Base-by-base conservation (phyloP, 2,329 filamentous ascomycete species). In the Aschersonia sp. region DNA sequence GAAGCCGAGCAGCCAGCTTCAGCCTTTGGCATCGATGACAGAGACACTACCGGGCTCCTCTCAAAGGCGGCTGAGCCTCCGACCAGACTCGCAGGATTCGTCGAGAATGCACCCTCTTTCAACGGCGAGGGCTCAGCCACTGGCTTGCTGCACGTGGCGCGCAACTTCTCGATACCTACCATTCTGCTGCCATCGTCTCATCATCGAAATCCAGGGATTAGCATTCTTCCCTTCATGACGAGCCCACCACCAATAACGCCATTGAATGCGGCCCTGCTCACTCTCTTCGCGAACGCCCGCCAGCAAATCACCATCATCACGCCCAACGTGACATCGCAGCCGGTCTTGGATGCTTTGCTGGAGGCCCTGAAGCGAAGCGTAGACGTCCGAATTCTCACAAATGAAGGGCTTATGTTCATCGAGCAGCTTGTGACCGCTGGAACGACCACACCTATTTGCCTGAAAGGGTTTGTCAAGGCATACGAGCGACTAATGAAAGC, bases 391-490 rank as follows among this genome's bases (percentile, higher is more conserved):
- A 73, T 89, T 43, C 68, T 84, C 5, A 88, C 84, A 0, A 82
- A 79, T 53, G 73, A 73, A 50, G 68, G 70, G 10, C 80, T 89
- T 71, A 89, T 89, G 85, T 59, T 85, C 12, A 64, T 86, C 31
- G 87, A 94, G 64, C 87, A 94, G 60, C 67, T 92, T n/a, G 68
- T 87, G 30, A 92, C 86, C 0, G 81, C 85, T 0, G 83, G 83
- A 0, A 89, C 82, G 0, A 86, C 82, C 0, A 91, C 86, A 0
- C 70, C 77, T 1, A 69, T 76, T 52, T 85, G 82, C 51, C 58
- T 92, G 4, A 69, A 65, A 31, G 71, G 66, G 44, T 67, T 91
- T 6, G 68, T 82, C 3, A 72, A 71, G 43, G 66, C 69, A 30
- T 81, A 85, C 55, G 60, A 67, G 38, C 54, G 56, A 32, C 48